These are phyloP conservation scores for Byssothecium circinans DNA, from an alignment of 2,329 filamentous ascomycete species.

Conservation along the genomic window DNA sequence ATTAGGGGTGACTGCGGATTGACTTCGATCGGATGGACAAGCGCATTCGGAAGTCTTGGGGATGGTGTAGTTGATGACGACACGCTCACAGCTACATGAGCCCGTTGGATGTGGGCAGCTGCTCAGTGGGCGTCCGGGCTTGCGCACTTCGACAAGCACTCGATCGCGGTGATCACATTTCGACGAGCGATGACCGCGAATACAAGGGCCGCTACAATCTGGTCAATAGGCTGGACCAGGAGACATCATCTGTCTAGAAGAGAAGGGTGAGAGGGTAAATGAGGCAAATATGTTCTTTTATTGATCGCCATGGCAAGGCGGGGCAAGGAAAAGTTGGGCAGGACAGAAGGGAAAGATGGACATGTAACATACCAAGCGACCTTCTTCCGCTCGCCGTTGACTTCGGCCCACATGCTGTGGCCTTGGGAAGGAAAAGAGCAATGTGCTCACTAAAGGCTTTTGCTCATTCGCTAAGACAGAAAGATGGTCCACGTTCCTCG, in stretches of 20 bases:
- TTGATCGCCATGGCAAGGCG: background rate
- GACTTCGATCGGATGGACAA: slow-evolving; percentile 37
- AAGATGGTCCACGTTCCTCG: background rate
- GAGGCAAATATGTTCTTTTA: background rate
- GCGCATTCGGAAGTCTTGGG: slow-evolving; percentile 46
- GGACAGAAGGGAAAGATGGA: slow-evolving; percentile 1
- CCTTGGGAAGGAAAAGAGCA: slow-evolving; percentile 30
- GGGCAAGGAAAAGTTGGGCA: background rate
- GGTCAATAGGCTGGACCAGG: slow-evolving; percentile 14
- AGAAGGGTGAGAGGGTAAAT: background rate
- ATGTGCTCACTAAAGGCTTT: slow-evolving; percentile 33
- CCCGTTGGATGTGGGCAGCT: slow-evolving; percentile 68
- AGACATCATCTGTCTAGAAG: background rate
- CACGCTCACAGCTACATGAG: slow-evolving; percentile 63
- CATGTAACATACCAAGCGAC: slow-evolving; percentile 72
- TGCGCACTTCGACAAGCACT: slow-evolving; percentile 70
- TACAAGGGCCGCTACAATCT: slow-evolving; percentile 66
- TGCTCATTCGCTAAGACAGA: slow-evolving; percentile 8
- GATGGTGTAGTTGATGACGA: slow-evolving; percentile 56
- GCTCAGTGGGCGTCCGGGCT: slow-evolving; percentile 70
- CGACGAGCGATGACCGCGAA: slow-evolving; percentile 73
- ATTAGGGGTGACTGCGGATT: slow-evolving; percentile 22
- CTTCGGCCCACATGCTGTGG: slow-evolving; percentile 58
- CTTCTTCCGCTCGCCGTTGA: slow-evolving; percentile 72
- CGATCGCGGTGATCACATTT: slow-evolving; percentile 73